Base-by-base conservation (phyloP, 371 early-diverging fungal genomes). In the Circinella umbellata region DNA sequence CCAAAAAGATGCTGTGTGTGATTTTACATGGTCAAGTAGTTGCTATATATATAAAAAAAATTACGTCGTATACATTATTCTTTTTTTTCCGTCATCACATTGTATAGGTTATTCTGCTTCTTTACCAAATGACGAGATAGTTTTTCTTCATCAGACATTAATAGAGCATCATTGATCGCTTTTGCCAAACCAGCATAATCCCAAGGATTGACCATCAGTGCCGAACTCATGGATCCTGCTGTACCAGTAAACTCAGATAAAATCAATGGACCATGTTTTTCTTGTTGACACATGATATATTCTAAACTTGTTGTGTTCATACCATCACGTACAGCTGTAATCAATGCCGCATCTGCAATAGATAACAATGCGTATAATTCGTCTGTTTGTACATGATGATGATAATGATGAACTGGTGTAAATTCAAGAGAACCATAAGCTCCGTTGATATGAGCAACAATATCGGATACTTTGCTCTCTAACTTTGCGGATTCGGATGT, bases 301-400 rank as follows among this genome's bases (percentile, higher is more conserved):
- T 99, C 99, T 68, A 98, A 92, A 53, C 95, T 92, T 1, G 98
- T 97, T 10, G 99, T 94, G 81, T 99, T 99, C 99, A 99, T 99
- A 57, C 99, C 99, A 81, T 99, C 99, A 34, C 99, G 89, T 17
- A 98, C 86, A 46, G 96, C 90, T 1, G 99, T 99, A 68, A 99
- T 95, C 37, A 99, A 77, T 39, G 95, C 96, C 6, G 94, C 93
- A 83, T 99, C 99, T 8, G 99, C 98, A 7, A 95, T 88, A 7
- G 93, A 89, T 51, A 99, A 87, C 27, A 99, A 83, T 0, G 99
- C 99, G 77, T 94, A 94, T 70, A 99, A 95, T 74, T 99, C 99
- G 70, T 94, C 94, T 48, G 89, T 89, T 46, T 93, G 93, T 27
- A 99, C 92, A 64, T 94, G 92, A 64, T 98, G 97, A 78, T 98